Base-by-base conservation (phyloP, 805 yeast genomes). In the Sugiyamaella smithiae region DNA sequence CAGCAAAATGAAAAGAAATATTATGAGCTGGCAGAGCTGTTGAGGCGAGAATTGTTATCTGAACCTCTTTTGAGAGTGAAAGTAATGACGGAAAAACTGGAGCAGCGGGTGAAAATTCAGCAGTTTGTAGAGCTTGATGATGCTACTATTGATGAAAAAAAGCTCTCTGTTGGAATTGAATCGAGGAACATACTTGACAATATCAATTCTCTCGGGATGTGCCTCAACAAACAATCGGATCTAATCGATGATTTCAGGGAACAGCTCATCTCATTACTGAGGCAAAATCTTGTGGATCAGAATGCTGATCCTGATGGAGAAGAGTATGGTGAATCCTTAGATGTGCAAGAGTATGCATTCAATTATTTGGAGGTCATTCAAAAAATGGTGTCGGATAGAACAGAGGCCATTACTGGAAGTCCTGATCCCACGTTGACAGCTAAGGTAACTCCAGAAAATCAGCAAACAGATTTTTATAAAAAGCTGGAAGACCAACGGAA, bases 291-390 rank as follows among this genome's bases (percentile, higher is more conserved):
- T 5, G 67, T 78, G 33, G 83, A 80, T 44, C 57, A 66, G n/a
- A 69, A 67, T 6, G 64, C 66, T 1, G 73, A 71, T 35, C 80
- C 82, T 2, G 80, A 82, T 45, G 89, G 90, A 11, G 85, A 80
- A 43, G 97, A 89, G 59, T 93, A 90, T 64, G 82, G 79, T 9
- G 76, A 75, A 3, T 82, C 95, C 0, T 69, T 91, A 43, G 78
- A 80, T 36, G 82, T 78, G 41, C 98, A 91, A 64, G 95, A 85
- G 50, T 73, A 76, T 50, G 84, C 84, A 0, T 65, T 55, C 36
- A 53, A 56, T 2, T 63, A 63, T 28, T 50, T 67, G 5, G 72
- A 67, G 36, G 61, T 64, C 6, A 45, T 71, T 2, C 64, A 68
- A 43, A 58, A 58, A 25, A 46, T 67, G 5, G 49, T 75, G 16